Evolutionary conservation across 768 basidiomycete species (phyloP), one percentile per base, ranked within the genome.

Genomic region (Boletellus emodensis): DNA sequence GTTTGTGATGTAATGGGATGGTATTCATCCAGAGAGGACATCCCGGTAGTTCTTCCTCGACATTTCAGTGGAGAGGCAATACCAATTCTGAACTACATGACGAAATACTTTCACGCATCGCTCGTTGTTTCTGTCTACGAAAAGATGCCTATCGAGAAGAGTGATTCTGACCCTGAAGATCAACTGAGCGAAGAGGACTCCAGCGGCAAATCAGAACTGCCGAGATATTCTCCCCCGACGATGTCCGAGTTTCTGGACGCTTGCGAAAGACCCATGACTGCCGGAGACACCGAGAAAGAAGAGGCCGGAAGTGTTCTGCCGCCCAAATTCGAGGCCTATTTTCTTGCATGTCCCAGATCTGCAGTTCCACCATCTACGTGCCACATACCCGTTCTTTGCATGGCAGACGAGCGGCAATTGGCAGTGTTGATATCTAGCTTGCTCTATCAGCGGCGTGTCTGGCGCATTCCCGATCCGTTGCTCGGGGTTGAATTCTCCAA

Each of bases 401-500:
- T 54, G 53, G 49, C 49, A 7, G 36, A 54, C 14, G 45, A 34
- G 36, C 30, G 52, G 24, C 44, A 46, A 18, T 24, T 54, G 0
- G 49, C 40, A 1, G 36, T 52, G 22, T 20, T 51, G 40, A 54
- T 54, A 49, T 54, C 53, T 4, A 52, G 49, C 15, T 26, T 52
- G 28, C 53, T 52, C 9, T 46, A 51, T 10, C 44, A 46, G 30
- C 40, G 49, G 24, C 44, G 40, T 11, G 35, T 42, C 22, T 54
- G 53, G 49, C 24, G 20, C 40, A 54, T 51, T 20, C 11, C 4
- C 10, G 44, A 54, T 20, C 49, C 49, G 4, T 32, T 54, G 15
- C 14, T 54, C 8, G 53, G 44, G 17, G 18, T 54, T n/a, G 40
- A 28, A 18, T 47, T 52, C 41, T 51, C 53, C 33, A 52, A 52